These are phyloP conservation scores for Rubroshorea leprosula DNA, from an alignment of 345 rosid species.

Conservation along the genomic window DNA sequence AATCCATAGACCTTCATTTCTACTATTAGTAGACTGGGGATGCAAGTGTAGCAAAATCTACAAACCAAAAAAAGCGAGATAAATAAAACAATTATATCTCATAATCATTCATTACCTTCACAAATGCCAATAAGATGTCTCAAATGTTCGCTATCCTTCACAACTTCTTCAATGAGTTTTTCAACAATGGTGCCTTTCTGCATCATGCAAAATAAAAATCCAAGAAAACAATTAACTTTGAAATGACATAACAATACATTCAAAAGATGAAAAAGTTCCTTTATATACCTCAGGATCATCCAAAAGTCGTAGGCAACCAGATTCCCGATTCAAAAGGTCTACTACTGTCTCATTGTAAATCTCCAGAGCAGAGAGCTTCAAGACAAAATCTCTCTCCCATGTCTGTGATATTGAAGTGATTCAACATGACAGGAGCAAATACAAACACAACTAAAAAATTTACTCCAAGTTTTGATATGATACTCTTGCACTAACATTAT, in stretches of 20 bases:
- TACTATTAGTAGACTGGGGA: neutral
- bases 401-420: slow-evolving; percentile 33
- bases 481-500: neutral
- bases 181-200: slow-evolving; percentile 91
- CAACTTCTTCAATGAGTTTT: slow-evolving; percentile 76
- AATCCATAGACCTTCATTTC: too few species aligned
- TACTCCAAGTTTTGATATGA: neutral
- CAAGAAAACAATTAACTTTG: neutral
- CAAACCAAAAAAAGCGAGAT: neutral
- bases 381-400: slow-evolving; percentile 60
- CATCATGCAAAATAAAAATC: slow-evolving; percentile 16
- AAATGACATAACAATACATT: neutral
- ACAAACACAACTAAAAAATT: neutral
- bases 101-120: slow-evolving; percentile 51
- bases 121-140: slow-evolving; percentile 74
- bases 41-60: neutral
- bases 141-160: slow-evolving; percentile 66
- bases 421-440: neutral
- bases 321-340: slow-evolving; percentile 75
- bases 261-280: neutral
- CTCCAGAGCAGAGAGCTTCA: slow-evolving; percentile 87
- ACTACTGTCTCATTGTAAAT: slow-evolving; percentile 86
- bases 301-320: slow-evolving; percentile 80
- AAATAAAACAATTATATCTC: slow-evolving; percentile 1
- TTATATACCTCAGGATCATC: slow-evolving; percentile 92